Evolutionary conservation across 1,284 basidiomycete species (phyloP).

Genomic region (Lentinus polychrous): DNA sequence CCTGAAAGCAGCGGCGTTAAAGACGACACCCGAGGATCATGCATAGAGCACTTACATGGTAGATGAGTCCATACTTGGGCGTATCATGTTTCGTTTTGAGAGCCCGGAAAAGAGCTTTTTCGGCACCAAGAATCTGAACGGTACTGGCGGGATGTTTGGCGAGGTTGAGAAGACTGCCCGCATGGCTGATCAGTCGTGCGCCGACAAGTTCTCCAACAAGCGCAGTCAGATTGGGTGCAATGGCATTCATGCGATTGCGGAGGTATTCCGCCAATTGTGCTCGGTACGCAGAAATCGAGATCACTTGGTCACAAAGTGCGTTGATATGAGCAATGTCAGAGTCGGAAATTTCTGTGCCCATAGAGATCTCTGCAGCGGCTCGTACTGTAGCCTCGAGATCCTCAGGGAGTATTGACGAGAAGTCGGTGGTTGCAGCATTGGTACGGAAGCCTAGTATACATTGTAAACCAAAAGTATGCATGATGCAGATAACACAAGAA

Average conservation of each 20-base stretch:
- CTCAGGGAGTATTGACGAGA: slow-evolving; percentile 89
- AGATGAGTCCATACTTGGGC: slow-evolving; percentile 96
- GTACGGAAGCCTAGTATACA: slow-evolving; percentile 75
- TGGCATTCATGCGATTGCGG: slow-evolving; percentile 94
- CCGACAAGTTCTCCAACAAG: slow-evolving; percentile 97
- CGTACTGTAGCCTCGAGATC: slow-evolving; percentile 90
- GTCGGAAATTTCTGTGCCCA: slow-evolving; percentile 98
- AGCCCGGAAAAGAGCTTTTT: slow-evolving; percentile 97
- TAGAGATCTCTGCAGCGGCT: slow-evolving; percentile 91
- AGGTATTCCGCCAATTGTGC: slow-evolving; percentile 92
- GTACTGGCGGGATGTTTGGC: slow-evolving; percentile 98
- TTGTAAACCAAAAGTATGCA: neutral
- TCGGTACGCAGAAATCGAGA: slow-evolving; percentile 92
- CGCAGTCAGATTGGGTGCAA: slow-evolving; percentile 94
- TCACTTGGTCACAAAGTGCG: slow-evolving; percentile 95
- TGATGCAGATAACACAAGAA: neutral
- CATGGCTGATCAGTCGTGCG: slow-evolving; percentile 93
- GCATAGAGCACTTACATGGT: slow-evolving; percentile 60
- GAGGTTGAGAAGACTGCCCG: slow-evolving; percentile 88
- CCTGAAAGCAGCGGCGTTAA: slow-evolving; percentile 37
- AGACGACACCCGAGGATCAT: slow-evolving; percentile 6
- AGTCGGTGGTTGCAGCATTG: slow-evolving; percentile 81
- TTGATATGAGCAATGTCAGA: slow-evolving; percentile 93
- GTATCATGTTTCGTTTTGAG: slow-evolving; percentile 99
- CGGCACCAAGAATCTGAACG: slow-evolving; percentile 96